phyloP scores from a whole-genome alignment of 2,329 filamentous ascomycete genomes.

The Pyrenochaeta sp. region DNA sequence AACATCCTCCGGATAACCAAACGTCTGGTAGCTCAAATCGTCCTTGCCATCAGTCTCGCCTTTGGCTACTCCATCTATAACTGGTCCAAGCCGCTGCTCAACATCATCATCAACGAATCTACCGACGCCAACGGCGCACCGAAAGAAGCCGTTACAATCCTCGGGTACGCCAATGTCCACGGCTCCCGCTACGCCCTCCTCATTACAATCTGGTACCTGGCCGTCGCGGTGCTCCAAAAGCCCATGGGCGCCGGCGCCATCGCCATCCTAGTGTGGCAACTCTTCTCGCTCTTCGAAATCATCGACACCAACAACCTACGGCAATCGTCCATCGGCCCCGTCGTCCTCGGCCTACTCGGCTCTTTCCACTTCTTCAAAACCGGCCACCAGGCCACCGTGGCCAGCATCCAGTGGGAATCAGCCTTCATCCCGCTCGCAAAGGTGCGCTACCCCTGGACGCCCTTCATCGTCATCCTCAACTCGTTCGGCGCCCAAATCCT shows the following conservation, averaged over 20 bases:
- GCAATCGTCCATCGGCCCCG: slow-evolving; percentile 77
- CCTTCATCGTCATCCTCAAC: slow-evolving; percentile 81
- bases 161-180: slow-evolving; percentile 93
- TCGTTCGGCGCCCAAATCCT: slow-evolving; percentile 90
- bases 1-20: slow-evolving; percentile 73
- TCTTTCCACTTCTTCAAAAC: slow-evolving; percentile 98
- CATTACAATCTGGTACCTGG: slow-evolving; percentile 77
- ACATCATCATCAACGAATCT: slow-evolving; percentile 62
- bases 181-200: slow-evolving; percentile 89
- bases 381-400: slow-evolving; percentile 87
- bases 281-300: slow-evolving; percentile 76
- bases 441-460: slow-evolving; percentile 88
- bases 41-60: slow-evolving; percentile 80
- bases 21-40: slow-evolving; percentile 78
- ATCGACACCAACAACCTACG: slow-evolving; percentile 68
- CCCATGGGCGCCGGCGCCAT: slow-evolving; percentile 92
- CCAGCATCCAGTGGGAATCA: slow-evolving; percentile 93
- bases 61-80: slow-evolving; percentile 85
- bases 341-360: slow-evolving; percentile 85
- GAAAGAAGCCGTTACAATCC: slow-evolving; percentile 70
- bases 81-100: slow-evolving; percentile 85
- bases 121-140: slow-evolving; percentile 29
- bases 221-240: slow-evolving; percentile 83
- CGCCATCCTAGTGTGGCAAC: slow-evolving; percentile 83
- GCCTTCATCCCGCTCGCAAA: slow-evolving; percentile 88